These are phyloP conservation scores for Syzygium malaccense DNA, from an alignment of 441 rosid species.

Conservation along the genomic window DNA sequence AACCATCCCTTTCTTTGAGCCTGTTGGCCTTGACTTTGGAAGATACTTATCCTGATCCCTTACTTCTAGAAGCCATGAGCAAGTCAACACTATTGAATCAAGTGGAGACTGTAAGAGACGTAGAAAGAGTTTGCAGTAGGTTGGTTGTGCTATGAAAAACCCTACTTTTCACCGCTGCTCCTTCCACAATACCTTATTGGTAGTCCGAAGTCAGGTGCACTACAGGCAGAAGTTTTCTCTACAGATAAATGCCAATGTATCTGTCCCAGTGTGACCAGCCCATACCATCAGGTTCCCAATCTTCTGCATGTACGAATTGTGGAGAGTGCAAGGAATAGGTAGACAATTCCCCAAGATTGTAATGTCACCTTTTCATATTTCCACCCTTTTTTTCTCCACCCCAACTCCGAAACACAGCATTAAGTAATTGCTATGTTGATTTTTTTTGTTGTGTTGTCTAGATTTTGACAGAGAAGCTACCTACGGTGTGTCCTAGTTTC, in stretches of 20 bases:
- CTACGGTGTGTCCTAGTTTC: background rate
- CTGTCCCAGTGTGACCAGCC: background rate
- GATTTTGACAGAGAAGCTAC: background rate
- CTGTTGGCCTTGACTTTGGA: background rate
- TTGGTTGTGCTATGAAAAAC: background rate
- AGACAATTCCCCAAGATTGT: background rate
- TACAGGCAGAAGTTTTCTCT: background rate
- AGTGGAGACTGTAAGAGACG: background rate
- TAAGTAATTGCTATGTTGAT: background rate
- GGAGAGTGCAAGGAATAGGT: background rate
- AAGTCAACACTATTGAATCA: background rate
- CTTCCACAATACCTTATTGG: background rate
- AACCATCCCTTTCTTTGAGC: background rate
- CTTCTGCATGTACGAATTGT: background rate
- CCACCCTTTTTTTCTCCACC: background rate
- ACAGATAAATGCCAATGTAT: background rate
- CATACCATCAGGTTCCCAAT: background rate
- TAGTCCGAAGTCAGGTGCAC: background rate
- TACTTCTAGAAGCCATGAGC: background rate
- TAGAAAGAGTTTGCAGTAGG: background rate
- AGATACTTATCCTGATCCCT: background rate
- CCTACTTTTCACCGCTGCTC: background rate
- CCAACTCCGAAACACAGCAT: background rate
- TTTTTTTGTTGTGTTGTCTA: background rate
- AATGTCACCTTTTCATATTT: background rate